Conservation (phyloP, 805 yeast species). For the Ogataea trehalophila region DNA sequence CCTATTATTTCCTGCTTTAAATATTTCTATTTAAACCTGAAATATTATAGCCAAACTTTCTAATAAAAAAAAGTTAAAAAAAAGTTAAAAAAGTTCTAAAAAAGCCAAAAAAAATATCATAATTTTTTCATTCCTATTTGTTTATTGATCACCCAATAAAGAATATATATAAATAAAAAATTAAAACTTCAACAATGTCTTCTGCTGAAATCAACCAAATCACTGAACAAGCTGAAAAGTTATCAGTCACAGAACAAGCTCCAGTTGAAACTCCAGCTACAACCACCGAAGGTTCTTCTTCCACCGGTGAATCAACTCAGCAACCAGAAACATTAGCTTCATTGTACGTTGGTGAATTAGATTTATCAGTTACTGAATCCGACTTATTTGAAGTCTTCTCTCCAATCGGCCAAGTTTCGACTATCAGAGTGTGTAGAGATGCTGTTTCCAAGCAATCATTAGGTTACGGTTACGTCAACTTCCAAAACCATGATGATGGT, state of each 20-base stretch:
- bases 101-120: slow-evolving; percentile 17
- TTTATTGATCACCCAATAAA: background rate
- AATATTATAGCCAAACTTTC: background rate
- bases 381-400: slow-evolving; percentile 91
- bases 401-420: slow-evolving; percentile 89
- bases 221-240: slow-evolving; percentile 31
- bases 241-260: slow-evolving; percentile 29
- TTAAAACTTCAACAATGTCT: slow-evolving; percentile 23
- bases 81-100: slow-evolving; percentile 15
- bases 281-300: slow-evolving; percentile 27
- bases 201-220: slow-evolving; percentile 32
- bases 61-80: slow-evolving; percentile 15
- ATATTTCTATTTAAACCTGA: background rate
- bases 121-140: slow-evolving; percentile 9
- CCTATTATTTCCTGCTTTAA: background rate
- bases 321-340: slow-evolving; percentile 69
- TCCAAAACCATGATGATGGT: slow-evolving; percentile 83
- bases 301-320: slow-evolving; percentile 31
- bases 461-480: slow-evolving; percentile 98
- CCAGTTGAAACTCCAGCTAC: slow-evolving; percentile 28
- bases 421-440: slow-evolving; percentile 98
- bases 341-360: slow-evolving; percentile 95
- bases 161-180: slow-evolving; percentile 12
- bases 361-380: slow-evolving; percentile 90
- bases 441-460: slow-evolving; percentile 94